Evolutionary conservation across 2,329 filamentous ascomycete species (phyloP).

Genomic region (Fusarium miscanthi): DNA sequence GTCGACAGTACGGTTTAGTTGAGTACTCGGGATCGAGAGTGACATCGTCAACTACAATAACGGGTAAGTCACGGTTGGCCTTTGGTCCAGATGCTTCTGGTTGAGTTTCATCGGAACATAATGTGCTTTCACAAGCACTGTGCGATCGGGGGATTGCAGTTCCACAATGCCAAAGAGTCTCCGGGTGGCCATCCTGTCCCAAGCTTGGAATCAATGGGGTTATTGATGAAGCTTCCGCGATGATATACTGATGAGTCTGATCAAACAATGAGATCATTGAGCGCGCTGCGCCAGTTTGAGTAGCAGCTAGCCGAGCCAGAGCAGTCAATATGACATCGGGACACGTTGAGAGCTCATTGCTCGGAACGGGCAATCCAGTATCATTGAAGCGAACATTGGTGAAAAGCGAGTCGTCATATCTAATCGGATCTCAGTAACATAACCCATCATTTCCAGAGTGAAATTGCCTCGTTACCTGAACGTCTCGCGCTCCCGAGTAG

Average conservation of each 20-base stretch:
- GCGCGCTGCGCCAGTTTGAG: constrained; percentile 55
- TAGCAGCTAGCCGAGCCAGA: constrained; percentile 60
- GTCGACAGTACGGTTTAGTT: constrained; percentile 38
- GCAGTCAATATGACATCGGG: constrained; percentile 57
- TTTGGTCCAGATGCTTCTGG: neutral
- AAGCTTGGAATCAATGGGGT: constrained; percentile 49
- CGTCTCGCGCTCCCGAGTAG: constrained; percentile 47
- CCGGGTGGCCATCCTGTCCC: constrained; percentile 8
- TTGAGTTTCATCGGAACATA: constrained; percentile 24
- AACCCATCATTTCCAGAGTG: neutral
- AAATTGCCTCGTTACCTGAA: constrained; percentile 41
- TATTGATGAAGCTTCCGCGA: constrained; percentile 62
- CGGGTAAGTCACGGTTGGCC: constrained; percentile 39
- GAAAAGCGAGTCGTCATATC: constrained; percentile 25
- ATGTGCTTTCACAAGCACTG: constrained; percentile 46
- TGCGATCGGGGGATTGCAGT: constrained; percentile 47
- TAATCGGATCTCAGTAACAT: neutral
- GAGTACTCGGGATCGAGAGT: constrained; percentile 46
- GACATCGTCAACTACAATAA: constrained; percentile 52
- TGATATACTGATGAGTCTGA: constrained; percentile 57
- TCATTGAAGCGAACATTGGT: constrained; percentile 40
- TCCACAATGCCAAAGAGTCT: constrained; percentile 46
- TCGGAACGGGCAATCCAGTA: constrained; percentile 37
- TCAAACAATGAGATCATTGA: constrained; percentile 64
- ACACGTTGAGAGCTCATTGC: constrained; percentile 43